phyloP scores from a whole-genome alignment of 768 basidiomycete species.

The Podaxis rugospora region DNA sequence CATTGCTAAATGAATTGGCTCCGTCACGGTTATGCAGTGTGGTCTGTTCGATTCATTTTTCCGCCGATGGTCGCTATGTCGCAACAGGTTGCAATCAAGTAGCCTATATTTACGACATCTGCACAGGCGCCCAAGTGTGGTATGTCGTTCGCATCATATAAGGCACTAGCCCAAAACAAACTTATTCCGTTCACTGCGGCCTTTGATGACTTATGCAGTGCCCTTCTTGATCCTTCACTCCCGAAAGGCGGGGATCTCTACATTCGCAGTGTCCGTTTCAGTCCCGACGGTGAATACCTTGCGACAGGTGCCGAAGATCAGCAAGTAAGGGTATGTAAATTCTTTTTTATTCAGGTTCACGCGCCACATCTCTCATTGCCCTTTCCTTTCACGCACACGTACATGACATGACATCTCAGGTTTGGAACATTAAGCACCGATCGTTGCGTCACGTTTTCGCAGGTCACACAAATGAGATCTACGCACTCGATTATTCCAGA shows the following conservation, averaged over 20 bases:
- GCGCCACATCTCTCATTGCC: slow-evolving; percentile 69
- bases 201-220: not conserved
- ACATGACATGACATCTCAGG: slow-evolving; percentile 35
- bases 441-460: slow-evolving; percentile 77
- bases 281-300: slow-evolving; percentile 86
- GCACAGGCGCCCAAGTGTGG: slow-evolving; percentile 83
- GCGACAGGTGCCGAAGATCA: slow-evolving; percentile 97
- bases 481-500: slow-evolving; percentile 87
- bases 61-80: slow-evolving; percentile 86
- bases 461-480: slow-evolving; percentile 91
- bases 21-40: slow-evolving; percentile 26
- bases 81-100: slow-evolving; percentile 97
- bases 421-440: slow-evolving; percentile 87
- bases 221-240: slow-evolving; percentile 20
- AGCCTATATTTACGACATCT: slow-evolving; percentile 92
- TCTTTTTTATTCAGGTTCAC: slow-evolving; percentile 63
- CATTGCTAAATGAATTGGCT: not conserved
- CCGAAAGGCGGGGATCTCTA: slow-evolving; percentile 31
- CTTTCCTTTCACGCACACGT: slow-evolving; percentile 22
- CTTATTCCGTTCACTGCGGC: not conserved
- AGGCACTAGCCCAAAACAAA: not conserved
- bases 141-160: slow-evolving; percentile 27
- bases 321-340: slow-evolving; percentile 80
- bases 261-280: slow-evolving; percentile 75
- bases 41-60: slow-evolving; percentile 90